Base-by-base conservation (phyloP, 495 filamentous ascomycete species). In the Xylaria scruposa region DNA sequence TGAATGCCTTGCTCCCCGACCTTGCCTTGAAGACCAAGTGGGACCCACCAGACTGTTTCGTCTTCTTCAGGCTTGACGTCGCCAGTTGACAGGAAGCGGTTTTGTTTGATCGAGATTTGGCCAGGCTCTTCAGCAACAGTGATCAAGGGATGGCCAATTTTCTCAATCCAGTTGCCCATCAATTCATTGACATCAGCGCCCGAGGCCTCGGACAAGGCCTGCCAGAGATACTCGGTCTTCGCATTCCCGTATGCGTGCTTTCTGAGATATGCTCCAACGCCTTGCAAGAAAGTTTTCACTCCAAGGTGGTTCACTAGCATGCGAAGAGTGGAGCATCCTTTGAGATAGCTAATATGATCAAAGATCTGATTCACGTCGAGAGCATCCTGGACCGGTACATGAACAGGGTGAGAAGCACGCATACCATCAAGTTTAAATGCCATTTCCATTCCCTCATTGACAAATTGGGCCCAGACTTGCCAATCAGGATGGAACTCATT, bases 291-390 rank as follows among this genome's bases (percentile, higher is more conserved):
- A 1, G 87, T 91, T 77, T 97, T 87, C 47, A 90, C 89, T 17
- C 93, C 93, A 36, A 99, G 90, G 79, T 98, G 91, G 67, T 89
- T 88, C 60, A 93, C 93, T 70, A 99, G 82, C 96, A 98, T 98
- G 74, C 96, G 90, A 78, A 99, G 96, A 64, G 95, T 92, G 33
- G 94, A 96, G 81, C 93, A 96, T 56, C 96, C 96, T 81, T 99
- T 99, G 58, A 94, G 86, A 79, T 99, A 99, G 81, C 92, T 96
- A 80, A 98, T 97, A 77, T 91, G 88, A 80, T 98, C 95, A 79
- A 98, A 98, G 71, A 97, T 96, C 76, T 98, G 95, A 80, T 98
- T 95, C 63, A 98, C 93, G 74, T 98, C 94, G 2, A 97, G 87
- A 24, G 93, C 94, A 76, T 95, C 93, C 74, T 88, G 89, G 36